A percentile compares a stretch with the other conserved stretches of the same genome.
Evolutionary conservation across 371 early-diverging fungal species (phyloP).

Genomic region (Massospora cicadina): DNA sequence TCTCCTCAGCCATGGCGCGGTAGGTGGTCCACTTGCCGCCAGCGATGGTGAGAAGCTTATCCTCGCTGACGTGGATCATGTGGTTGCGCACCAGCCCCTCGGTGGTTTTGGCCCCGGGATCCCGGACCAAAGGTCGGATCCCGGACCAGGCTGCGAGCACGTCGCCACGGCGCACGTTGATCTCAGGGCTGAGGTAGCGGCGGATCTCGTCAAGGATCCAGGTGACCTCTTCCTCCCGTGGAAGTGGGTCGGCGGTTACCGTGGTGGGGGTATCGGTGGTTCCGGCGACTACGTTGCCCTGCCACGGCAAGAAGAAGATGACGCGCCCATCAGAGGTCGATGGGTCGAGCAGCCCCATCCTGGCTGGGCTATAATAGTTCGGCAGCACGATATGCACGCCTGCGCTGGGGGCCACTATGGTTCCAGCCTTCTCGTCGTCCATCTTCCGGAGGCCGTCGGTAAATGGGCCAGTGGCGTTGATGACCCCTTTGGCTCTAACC

Average conservation of each 20-base stretch:
- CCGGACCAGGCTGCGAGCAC: conserved; percentile 97
- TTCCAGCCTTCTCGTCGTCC: conserved; percentile 50
- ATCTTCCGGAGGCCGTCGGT: conserved; percentile 74
- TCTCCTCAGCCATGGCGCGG: conserved; percentile 96
- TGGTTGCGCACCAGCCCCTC: conserved; percentile 92
- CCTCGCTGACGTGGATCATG: conserved; percentile 71
- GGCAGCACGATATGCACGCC: conserved; percentile 96
- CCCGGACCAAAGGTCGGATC: conserved; percentile 96
- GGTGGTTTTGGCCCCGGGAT: conserved; percentile 81
- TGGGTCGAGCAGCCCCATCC: conserved; percentile 96
- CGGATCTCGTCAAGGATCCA: conserved; percentile 93
- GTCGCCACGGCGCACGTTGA: conserved; percentile 87
- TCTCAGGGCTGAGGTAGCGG: conserved; percentile 68
- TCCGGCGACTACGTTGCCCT: conserved; percentile 94
- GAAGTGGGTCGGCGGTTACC: conserved; percentile 62
- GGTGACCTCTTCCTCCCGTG: conserved; percentile 84
- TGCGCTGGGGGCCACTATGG: conserved; percentile 87
- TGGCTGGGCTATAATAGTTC: conserved; percentile 79
- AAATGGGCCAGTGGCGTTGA: conserved; percentile 79
- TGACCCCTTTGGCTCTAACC: conserved; percentile 83
- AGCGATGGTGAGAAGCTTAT: conserved; percentile 85
- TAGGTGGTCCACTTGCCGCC: conserved; percentile 99
- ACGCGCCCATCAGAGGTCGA: conserved; percentile 96
- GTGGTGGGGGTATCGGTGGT: conserved; percentile 89
- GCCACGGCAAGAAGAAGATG: conserved; percentile 98